Percentiles rank a stretch among this genome's conserved stretches.
Evolutionary conservation across 164 flowering plant species (phyloP).

Genomic region (Dillenia turbinata): DNA sequence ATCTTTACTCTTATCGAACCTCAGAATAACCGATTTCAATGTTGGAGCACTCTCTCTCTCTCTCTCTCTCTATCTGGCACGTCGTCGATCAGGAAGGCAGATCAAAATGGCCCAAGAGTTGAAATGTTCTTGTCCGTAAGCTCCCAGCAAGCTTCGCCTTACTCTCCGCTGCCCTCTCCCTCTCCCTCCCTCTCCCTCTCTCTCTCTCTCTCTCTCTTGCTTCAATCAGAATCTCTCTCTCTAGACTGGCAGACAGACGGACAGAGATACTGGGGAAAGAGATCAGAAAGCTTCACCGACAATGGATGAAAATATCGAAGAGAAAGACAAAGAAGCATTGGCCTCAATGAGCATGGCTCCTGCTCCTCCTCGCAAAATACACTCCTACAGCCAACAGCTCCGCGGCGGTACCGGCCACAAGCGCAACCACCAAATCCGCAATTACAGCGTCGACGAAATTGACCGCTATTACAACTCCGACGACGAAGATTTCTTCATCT

Average conservation of each 20-base stretch:
- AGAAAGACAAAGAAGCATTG: conserved; percentile 42
- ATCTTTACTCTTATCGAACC: no score
- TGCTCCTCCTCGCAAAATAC: conserved; percentile 23
- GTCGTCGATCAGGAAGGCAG: no score
- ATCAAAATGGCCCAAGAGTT: no score
- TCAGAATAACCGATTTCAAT: no score
- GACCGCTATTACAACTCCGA: conserved; percentile 23
- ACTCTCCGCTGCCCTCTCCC: conserved; percentile 7
- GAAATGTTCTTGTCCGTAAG: conserved; percentile 1
- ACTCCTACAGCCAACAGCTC: conserved; percentile 66
- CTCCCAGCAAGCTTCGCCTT: conserved; percentile 6
- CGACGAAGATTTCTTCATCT: conserved; percentile 40
- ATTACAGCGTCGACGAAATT: conserved; percentile 75
- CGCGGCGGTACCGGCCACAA: conserved; percentile 24
- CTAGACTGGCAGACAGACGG: not conserved
- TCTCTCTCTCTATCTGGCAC: no score
- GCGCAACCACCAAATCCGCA: conserved; percentile 37
- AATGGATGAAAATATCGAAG: conserved; percentile 32
- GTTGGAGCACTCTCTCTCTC: no score
- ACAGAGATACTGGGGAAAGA: not conserved
- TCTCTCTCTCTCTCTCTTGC: conserved; percentile 10
- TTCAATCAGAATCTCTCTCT: not conserved
- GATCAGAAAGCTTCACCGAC: not conserved
- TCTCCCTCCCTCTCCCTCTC: conserved; percentile 6
- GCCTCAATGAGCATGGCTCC: conserved; percentile 12